Evolutionary conservation across 495 filamentous ascomycete species (phyloP).

Genomic region (Aspergillus ellipticus): DNA sequence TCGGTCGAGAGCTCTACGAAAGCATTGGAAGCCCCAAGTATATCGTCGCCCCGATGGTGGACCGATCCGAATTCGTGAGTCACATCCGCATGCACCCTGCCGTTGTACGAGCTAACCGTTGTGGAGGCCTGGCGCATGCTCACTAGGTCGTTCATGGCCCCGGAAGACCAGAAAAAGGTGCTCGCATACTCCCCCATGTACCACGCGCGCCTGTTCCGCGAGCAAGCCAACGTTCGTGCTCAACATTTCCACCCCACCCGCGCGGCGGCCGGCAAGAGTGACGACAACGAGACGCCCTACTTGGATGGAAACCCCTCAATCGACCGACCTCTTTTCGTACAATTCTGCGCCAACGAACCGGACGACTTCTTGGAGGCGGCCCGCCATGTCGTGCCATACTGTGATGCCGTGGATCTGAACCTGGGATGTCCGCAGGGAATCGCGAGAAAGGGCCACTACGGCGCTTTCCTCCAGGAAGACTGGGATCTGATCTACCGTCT

Average conservation of each 20-base stretch:
- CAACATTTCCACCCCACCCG: conserved; percentile 71
- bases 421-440: conserved; percentile 98
- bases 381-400: conserved; percentile 70
- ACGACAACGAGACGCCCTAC: conserved; percentile 39
- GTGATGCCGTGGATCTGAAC: conserved; percentile 95
- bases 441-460: conserved; percentile 83
- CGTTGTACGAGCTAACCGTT: conserved; percentile 15
- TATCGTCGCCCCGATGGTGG: conserved; percentile 95
- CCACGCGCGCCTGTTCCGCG: conserved; percentile 79
- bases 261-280: conserved; percentile 28
- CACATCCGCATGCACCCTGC: not conserved
- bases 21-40: conserved; percentile 87
- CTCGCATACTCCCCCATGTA: conserved; percentile 94
- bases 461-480: conserved; percentile 92
- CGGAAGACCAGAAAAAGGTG: conserved; percentile 52
- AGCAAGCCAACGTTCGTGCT: conserved; percentile 69
- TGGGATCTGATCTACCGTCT: conserved; percentile 75
- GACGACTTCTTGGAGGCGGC: conserved; percentile 74
- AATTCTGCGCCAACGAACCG: conserved; percentile 93
- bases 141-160: conserved; percentile 79
- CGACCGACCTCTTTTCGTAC: conserved; percentile 89
- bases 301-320: conserved; percentile 81
- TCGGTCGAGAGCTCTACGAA: conserved; percentile 86
- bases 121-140: conserved; percentile 89
- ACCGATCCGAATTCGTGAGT: conserved; percentile 93